A percentile compares a stretch with the other conserved stretches of the same genome.
Evolutionary conservation across 2,329 filamentous ascomycete species (phyloP).

Genomic region (Colletotrichum chrysophilum): DNA sequence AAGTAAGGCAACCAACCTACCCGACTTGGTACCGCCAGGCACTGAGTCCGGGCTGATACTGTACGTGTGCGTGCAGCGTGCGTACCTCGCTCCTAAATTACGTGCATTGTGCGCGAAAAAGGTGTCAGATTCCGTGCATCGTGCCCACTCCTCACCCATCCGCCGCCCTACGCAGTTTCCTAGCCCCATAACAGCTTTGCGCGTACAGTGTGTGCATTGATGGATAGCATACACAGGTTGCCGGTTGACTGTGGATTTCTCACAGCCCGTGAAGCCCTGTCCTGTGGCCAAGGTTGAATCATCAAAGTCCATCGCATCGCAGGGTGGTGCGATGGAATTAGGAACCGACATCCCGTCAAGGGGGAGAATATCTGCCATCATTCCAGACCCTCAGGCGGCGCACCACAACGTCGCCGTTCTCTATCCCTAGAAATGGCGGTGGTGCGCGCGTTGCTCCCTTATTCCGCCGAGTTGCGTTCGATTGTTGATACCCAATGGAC

Average conservation of each 20-base stretch:
- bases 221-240: not conserved
- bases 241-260: not conserved
- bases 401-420: not conserved
- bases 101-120: not conserved
- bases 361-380: not conserved
- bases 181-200: not conserved
- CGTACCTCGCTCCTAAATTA: not conserved
- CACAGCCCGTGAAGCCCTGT: not conserved
- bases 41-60: not conserved
- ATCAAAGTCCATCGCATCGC: not conserved
- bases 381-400: not conserved
- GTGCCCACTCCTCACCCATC: not conserved
- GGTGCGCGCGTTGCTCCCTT: not conserved
- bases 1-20: not conserved
- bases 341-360: not conserved
- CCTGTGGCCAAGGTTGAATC: not conserved
- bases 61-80: not conserved
- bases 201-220: not conserved
- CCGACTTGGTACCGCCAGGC: not conserved
- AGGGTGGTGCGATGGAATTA: not conserved
- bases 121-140: not conserved
- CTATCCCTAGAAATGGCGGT: not conserved
- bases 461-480: not conserved
- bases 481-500: not conserved
- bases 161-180: not conserved